These are phyloP conservation scores for Linnemannia hyalina DNA, from an alignment of 192 early-diverging fungal species.

Conservation along the genomic window DNA sequence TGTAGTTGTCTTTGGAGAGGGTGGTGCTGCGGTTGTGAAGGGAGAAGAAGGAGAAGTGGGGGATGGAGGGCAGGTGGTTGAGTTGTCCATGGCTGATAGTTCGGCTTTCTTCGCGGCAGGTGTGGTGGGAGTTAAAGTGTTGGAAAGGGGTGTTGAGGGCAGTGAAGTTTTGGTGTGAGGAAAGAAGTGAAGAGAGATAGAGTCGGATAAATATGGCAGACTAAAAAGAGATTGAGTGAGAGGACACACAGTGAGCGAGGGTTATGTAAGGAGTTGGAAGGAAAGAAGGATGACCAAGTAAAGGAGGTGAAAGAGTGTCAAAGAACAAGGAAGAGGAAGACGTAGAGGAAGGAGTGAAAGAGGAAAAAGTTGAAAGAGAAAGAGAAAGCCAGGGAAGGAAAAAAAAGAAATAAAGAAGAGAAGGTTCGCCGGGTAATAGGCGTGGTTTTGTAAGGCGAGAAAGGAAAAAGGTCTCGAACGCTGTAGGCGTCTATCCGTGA, in stretches of 20 bases:
- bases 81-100: neutral
- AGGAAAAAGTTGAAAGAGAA: neutral
- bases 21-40: neutral
- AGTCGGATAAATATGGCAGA: neutral
- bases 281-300: neutral
- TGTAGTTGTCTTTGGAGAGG: neutral
- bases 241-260: neutral
- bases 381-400: neutral
- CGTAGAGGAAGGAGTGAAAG: neutral
- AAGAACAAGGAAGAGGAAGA: neutral
- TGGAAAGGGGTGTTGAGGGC: neutral
- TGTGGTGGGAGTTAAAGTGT: neutral
- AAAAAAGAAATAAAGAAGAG: neutral
- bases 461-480: neutral
- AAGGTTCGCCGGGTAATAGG: neutral
- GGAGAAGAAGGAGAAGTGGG: constrained; percentile 7
- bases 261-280: neutral
- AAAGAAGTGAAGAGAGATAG: neutral
- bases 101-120: neutral
- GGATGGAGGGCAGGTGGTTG: neutral
- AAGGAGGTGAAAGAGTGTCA: neutral
- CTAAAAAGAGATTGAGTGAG: no score
- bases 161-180: neutral
- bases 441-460: neutral
- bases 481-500: neutral